Evolutionary conservation across 441 rosid species (phyloP), one percentile per base, ranked within the genome.

Genomic region (Gossypium trilobum): DNA sequence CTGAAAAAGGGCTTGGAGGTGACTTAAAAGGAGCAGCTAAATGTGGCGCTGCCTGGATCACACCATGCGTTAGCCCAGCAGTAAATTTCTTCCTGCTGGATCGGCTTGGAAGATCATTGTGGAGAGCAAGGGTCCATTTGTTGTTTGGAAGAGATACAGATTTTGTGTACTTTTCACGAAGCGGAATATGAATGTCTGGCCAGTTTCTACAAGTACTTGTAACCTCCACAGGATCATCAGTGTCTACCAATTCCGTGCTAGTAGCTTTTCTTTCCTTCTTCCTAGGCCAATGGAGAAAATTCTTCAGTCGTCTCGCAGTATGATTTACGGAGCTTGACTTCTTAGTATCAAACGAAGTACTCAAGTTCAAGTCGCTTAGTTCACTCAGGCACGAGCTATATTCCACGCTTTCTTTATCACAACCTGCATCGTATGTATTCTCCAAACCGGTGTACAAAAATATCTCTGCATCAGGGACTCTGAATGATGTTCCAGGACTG

Each of bases 391-490:
- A 84, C 22, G 82, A 74, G 59, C 87, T 84, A 52, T 82, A 82
- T 42, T 84, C 92, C 8, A 77, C 73, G 39, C 89, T 86, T 31
- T 75, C 82, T 31, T 78, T 75, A 44, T 88, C 85, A 56, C 78
- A 80, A 67, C 75, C 82, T 5, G 70, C 55, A 23, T 83, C 86
- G 0, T 73, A 56, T 1, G 73, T 46, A 75, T 72, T 82, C 65
- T 80, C 88, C 11, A 83, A 74, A 0, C 88, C 92, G 0, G 93
- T 77, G 46, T 85, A 88, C 64, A 92, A 79, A 71, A 91, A 89
- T 22, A 95, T 92, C 82, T 92, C 99, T 4, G 97, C 88, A 71
- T 95, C 99, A 2, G 98, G 87, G 61, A 95, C 82, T 68, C 87
- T 78, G 61, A 92, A 92, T 42, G 92, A 86, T 44, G 97, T 89